phyloP scores from a whole-genome alignment of 2,329 filamentous ascomycete genomes.

The Pseudogymnoascus verrucosus region DNA sequence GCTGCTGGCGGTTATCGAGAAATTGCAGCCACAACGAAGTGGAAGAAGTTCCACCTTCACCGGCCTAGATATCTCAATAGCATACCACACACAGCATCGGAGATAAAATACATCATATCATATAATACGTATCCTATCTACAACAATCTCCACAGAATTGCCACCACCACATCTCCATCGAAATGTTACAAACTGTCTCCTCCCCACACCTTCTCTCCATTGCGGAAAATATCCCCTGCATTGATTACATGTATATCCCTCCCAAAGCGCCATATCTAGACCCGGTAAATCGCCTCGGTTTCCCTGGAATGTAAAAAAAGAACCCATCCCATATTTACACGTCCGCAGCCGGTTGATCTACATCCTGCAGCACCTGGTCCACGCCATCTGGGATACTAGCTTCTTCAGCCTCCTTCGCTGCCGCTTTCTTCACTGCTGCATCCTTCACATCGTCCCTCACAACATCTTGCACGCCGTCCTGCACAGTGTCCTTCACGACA shows the following conservation, averaged over 20 bases:
- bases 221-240: not conserved
- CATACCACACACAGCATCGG: not conserved
- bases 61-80: not conserved
- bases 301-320: not conserved
- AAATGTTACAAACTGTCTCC: not conserved
- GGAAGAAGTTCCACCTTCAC: not conserved
- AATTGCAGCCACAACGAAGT: too few relatives aligned
- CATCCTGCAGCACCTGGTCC: slow-evolving; percentile 1
- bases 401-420: slow-evolving; percentile 50
- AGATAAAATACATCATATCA: slow-evolving; percentile 3
- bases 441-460: slow-evolving; percentile 40
- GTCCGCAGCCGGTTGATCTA: slow-evolving; percentile 8
- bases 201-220: not conserved
- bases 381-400: slow-evolving; percentile 5
- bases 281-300: not conserved
- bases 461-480: slow-evolving; percentile 21
- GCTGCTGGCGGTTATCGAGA: slow-evolving; percentile 50
- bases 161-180: not conserved
- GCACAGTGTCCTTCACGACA: not conserved
- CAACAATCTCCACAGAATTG: not conserved
- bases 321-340: not conserved
- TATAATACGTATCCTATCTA: slow-evolving; percentile 6
- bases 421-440: slow-evolving; percentile 20
- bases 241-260: not conserved
- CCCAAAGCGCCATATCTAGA: not conserved